Percentiles rank a stretch among this genome's conserved stretches.
phyloP scores from a whole-genome alignment of 106 monocot species.

The Phalaenopsis aphrodite region DNA sequence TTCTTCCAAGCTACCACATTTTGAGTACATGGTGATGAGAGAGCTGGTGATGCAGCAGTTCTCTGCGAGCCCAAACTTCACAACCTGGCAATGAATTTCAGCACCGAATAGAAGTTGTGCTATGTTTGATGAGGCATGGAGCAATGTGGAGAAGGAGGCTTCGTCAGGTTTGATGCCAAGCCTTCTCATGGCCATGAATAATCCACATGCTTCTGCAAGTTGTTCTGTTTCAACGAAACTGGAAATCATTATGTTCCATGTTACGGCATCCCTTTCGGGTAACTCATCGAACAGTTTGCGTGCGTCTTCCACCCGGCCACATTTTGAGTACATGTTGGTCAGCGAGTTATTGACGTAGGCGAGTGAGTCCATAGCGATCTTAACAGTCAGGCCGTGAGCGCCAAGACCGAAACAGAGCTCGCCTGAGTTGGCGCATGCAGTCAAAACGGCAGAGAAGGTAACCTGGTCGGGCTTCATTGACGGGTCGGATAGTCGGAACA shows the following conservation, averaged over 20 bases:
- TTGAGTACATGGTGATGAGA: slow-evolving; percentile 1
- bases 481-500: background rate
- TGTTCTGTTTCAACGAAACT: slow-evolving; percentile 5
- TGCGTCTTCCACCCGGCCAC: slow-evolving; percentile 40
- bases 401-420: slow-evolving; percentile 47
- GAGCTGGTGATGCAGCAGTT: background rate
- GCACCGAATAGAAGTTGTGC: background rate
- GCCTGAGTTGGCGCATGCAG: slow-evolving; percentile 48
- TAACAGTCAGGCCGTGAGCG: slow-evolving; percentile 31
- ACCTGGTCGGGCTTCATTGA: slow-evolving; percentile 31
- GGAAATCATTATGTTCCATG: slow-evolving; percentile 58
- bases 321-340: slow-evolving; percentile 55
- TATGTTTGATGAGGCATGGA: background rate
- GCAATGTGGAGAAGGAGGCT: background rate
- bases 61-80: background rate
- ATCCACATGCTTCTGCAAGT: background rate
- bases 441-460: slow-evolving; percentile 36
- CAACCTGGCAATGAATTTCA: slow-evolving; percentile 1
- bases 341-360: slow-evolving; percentile 40
- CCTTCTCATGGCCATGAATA: background rate
- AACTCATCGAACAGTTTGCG: slow-evolving; percentile 25
- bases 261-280: slow-evolving; percentile 38
- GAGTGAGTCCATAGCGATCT: slow-evolving; percentile 14
- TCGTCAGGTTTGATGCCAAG: background rate
- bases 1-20: background rate